These are phyloP conservation scores for Tephrocybe sp. DNA, from an alignment of 768 basidiomycete genomes.

Conservation along the genomic window DNA sequence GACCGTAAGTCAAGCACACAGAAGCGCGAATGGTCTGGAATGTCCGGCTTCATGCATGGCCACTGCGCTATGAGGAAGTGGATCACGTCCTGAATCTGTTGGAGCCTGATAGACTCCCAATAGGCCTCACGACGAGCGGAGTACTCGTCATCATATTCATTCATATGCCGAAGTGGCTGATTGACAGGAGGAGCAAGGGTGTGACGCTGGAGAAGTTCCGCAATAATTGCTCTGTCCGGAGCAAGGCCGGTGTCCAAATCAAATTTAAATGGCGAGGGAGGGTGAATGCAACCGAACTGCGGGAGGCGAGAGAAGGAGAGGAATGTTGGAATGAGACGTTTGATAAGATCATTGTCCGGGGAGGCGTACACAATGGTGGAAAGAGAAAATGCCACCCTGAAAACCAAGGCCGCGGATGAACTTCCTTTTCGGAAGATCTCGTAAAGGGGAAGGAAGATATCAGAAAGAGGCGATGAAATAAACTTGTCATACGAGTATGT, in stretches of 20 bases:
- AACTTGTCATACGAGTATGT: slow-evolving; percentile 27
- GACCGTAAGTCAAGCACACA: slow-evolving; percentile 2
- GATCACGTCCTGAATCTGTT: slow-evolving; percentile 12
- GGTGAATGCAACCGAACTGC: slow-evolving; percentile 11
- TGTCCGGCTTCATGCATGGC: slow-evolving; percentile 15
- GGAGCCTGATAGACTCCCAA: background rate
- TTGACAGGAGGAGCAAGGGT: background rate
- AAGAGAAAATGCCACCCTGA: slow-evolving; percentile 29
- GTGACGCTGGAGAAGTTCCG: background rate
- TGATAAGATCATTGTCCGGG: background rate
- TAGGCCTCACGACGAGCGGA: slow-evolving; percentile 4
- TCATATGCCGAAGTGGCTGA: background rate
- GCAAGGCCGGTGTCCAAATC: slow-evolving; percentile 20
- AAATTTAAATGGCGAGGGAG: slow-evolving; percentile 19
- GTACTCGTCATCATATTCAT: slow-evolving; percentile 7
- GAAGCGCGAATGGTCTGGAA: background rate
- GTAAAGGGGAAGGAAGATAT: slow-evolving; percentile 28
- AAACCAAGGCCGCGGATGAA: slow-evolving; percentile 3
- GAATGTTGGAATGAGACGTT: slow-evolving; percentile 23
- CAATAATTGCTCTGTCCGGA: slow-evolving; percentile 13
- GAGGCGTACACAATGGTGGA: slow-evolving; percentile 30
- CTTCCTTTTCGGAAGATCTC: slow-evolving; percentile 19
- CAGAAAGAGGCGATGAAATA: slow-evolving; percentile 20
- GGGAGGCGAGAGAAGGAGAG: slow-evolving; percentile 30
- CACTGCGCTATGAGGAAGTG: slow-evolving; percentile 18